Base-by-base conservation (phyloP, 345 rosid genomes). In the Eucalyptus marginata region DNA sequence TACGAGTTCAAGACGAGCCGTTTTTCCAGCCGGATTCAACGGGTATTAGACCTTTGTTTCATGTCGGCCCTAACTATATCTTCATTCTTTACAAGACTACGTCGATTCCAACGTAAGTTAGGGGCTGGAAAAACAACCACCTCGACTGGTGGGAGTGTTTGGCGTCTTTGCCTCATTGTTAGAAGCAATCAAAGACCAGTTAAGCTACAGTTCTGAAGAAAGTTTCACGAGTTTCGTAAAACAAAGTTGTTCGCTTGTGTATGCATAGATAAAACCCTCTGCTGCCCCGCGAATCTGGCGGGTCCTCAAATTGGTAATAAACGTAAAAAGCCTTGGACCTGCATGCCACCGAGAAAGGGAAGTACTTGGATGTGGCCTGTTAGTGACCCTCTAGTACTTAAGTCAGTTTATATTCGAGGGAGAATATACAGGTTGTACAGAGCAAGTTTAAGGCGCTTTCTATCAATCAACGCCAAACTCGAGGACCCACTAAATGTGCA, bases 1-100 rank as follows among this genome's bases (percentile, higher is more conserved):
- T 31, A 0, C 4, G 43, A 0, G 4, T 16, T 31, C 79, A 16
- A 3, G 24, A 68, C 24, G 18, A 18, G 10, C 46, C 81, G 3
- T 5, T 71, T 68, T 36, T 71, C 40, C 46, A 33, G 81, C 46
- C 40, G 46, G 81, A 71, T 36, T 36, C 46, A 33, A 68, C 0
- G 80, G 44, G 80, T 33, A 33, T 68, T 68, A 16, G 22, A 16
- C 13, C 2, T 31, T 4, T 31, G 43, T 68, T 33, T 33, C 13
- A 2, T 3, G 44, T 18, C 46, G 6, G 13, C 25, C 25, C 2
- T 0, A 2, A 18, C 81, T 33, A 1, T 17, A 71, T 18, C 81
- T 71, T 18, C 44, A 18, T 71, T 36, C 81, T 36, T 10, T 9
- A 5, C 81, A 3, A 18, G 46, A 18, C 46, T 2, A 1, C 0